These are phyloP conservation scores for Geranomyces variabilis DNA, from an alignment of 192 early-diverging fungal genomes.

Conservation along the genomic window DNA sequence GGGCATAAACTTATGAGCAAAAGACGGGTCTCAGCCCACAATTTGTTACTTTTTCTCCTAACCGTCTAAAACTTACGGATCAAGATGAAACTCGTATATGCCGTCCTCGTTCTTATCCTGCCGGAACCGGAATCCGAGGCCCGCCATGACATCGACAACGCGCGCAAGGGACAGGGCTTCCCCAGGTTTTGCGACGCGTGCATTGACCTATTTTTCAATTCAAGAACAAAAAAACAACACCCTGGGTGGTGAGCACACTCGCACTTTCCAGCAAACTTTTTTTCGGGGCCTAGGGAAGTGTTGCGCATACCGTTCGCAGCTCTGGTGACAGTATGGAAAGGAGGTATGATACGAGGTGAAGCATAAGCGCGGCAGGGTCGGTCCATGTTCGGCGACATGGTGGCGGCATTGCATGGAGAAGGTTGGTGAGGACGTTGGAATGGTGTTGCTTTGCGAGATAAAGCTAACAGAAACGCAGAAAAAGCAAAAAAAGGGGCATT, in stretches of 20 bases:
- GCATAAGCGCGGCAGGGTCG: slow-evolving; percentile 43
- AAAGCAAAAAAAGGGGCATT: too few relatives aligned
- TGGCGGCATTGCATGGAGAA: slow-evolving; percentile 53
- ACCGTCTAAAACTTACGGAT: slow-evolving; percentile 67
- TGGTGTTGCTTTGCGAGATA: slow-evolving; percentile 1
- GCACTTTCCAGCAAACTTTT: too few relatives aligned
- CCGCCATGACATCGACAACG: slow-evolving; percentile 70
- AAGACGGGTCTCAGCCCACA: neutral
- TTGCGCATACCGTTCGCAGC: slow-evolving; percentile 31
- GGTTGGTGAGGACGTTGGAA: slow-evolving; percentile 43
- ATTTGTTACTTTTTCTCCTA: neutral
- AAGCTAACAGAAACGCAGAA: too few relatives aligned
- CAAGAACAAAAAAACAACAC: neutral
- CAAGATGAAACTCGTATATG: slow-evolving; percentile 61
- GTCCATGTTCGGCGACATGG: slow-evolving; percentile 53
- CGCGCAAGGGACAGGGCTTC: slow-evolving; percentile 59
- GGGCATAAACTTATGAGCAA: neutral
- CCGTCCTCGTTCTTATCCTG: slow-evolving; percentile 71
- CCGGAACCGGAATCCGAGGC: slow-evolving; percentile 70
- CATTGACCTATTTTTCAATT: slow-evolving; percentile 50
- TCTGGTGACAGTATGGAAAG: slow-evolving; percentile 79
- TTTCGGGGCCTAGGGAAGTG: too few relatives aligned
- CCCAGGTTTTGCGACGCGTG: slow-evolving; percentile 62
- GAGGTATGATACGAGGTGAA: slow-evolving; percentile 69
- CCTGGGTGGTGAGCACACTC: neutral